Evolutionary conservation across 352 stramenopile genomes (phyloP).

Genomic region (Phytophthora vignae): DNA sequence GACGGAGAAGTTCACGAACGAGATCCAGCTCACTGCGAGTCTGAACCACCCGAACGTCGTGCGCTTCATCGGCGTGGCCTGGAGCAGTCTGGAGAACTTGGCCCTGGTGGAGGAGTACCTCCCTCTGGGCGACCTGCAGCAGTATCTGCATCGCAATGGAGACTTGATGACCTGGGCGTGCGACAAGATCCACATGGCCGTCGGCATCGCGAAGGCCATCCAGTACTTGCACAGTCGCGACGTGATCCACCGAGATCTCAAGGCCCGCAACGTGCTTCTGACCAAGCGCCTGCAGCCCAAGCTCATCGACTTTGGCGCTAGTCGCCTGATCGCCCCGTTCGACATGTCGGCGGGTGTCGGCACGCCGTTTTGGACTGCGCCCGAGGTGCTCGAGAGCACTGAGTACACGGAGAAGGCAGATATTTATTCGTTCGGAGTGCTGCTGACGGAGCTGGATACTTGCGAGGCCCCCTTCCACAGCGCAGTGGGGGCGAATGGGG

Average conservation of each 20-base stretch:
- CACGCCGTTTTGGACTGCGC: constrained; percentile 71
- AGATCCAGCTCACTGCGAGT: constrained; percentile 59
- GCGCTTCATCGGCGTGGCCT: constrained; percentile 56
- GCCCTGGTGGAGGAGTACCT: constrained; percentile 68
- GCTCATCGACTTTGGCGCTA: constrained; percentile 58
- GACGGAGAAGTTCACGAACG: constrained; percentile 55
- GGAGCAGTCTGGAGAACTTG: constrained; percentile 56
- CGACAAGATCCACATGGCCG: constrained; percentile 51
- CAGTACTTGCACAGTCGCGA: constrained; percentile 46
- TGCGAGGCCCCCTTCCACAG: constrained; percentile 43
- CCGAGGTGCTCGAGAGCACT: constrained; percentile 68
- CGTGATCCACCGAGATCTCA: constrained; percentile 84
- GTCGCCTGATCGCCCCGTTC: constrained; percentile 23
- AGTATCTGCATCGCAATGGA: constrained; percentile 42
- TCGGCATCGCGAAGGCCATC: constrained; percentile 46
- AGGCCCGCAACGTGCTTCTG: constrained; percentile 82
- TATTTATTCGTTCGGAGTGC: constrained; percentile 81
- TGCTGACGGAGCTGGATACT: constrained; percentile 61
- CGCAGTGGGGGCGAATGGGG: constrained; percentile 18
- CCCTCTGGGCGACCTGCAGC: constrained; percentile 52
- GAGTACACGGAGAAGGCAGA: constrained; percentile 70
- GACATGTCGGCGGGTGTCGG: constrained; percentile 54
- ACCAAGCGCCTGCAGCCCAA: constrained; percentile 45
- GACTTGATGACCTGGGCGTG: constrained; percentile 40
- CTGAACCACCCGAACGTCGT: constrained; percentile 58